Evolutionary conservation across 2,329 filamentous ascomycete species (phyloP).

Genomic region (Botryotinia narcissicola): DNA sequence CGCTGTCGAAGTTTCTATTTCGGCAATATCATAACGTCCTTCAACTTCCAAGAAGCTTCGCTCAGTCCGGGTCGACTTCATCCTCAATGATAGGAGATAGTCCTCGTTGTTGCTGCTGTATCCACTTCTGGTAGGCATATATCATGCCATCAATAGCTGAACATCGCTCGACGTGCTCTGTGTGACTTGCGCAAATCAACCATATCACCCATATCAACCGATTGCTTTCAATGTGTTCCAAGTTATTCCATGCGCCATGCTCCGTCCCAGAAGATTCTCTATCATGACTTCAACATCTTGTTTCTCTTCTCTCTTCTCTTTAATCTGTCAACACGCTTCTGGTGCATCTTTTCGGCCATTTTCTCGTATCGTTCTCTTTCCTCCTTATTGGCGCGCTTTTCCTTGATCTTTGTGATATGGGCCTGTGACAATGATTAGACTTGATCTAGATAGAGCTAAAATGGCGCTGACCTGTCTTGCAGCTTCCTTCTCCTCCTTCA

Average conservation of each 20-base stretch:
- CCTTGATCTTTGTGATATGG: conserved; percentile 75
- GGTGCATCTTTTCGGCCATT: conserved; percentile 97
- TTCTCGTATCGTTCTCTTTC: conserved; percentile 91
- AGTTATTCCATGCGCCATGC: conserved; percentile 13
- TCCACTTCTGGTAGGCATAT: background rate
- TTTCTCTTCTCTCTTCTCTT: conserved; percentile 97
- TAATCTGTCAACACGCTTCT: conserved; percentile 86
- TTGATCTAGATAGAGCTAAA: background rate
- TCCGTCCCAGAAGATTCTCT: conserved; percentile 1
- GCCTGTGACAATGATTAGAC: conserved; percentile 48
- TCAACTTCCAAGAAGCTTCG: background rate
- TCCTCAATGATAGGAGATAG: background rate
- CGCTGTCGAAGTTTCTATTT: background rate
- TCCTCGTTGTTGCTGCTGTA: background rate
- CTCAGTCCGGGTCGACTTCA: background rate
- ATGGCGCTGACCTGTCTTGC: conserved; percentile 66
- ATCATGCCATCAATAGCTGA: background rate
- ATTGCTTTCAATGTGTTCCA: background rate
- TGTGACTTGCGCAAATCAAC: conserved; percentile 2
- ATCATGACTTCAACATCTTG: conserved; percentile 70
- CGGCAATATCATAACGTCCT: background rate
- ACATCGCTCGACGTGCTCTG: background rate
- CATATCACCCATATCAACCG: background rate
- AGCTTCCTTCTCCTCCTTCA: conserved; percentile 95
- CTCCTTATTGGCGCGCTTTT: conserved; percentile 83